A percentile compares a stretch with the other conserved stretches of the same genome.
phyloP scores from a whole-genome alignment of 148 eudicot genomes.

The Camellia granthamiana region DNA sequence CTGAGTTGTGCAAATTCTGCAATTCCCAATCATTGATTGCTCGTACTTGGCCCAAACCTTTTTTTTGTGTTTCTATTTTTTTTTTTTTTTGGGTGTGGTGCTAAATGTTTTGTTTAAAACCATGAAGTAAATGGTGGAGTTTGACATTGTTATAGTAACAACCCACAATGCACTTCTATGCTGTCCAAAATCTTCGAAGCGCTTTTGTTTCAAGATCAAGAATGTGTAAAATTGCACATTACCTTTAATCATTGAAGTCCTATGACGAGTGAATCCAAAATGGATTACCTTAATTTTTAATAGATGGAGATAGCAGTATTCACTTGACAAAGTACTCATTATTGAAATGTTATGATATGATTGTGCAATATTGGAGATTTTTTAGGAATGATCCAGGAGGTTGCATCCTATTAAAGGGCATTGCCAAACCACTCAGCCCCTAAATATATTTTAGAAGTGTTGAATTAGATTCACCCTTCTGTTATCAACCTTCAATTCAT shows the following conservation, averaged over 20 bases:
- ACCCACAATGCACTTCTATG: neutral
- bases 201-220: conserved; percentile 1
- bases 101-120: neutral
- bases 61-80: neutral
- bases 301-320: neutral
- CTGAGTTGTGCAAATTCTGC: neutral
- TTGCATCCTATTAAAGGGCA: neutral
- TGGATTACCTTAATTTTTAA: neutral
- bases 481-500: neutral
- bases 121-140: conserved; percentile 1
- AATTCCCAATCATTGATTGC: conserved; percentile 6
- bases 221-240: neutral
- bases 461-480: neutral
- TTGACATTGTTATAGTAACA: neutral
- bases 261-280: neutral
- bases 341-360: neutral
- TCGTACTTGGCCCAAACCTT: neutral
- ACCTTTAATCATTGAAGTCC: neutral
- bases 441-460: neutral
- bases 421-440: neutral
- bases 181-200: neutral
- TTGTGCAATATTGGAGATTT: neutral
- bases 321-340: neutral
- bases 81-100: too few species aligned
- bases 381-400: neutral